Base-by-base conservation (phyloP, 345 rosid species). In the Erodium maritimum region DNA sequence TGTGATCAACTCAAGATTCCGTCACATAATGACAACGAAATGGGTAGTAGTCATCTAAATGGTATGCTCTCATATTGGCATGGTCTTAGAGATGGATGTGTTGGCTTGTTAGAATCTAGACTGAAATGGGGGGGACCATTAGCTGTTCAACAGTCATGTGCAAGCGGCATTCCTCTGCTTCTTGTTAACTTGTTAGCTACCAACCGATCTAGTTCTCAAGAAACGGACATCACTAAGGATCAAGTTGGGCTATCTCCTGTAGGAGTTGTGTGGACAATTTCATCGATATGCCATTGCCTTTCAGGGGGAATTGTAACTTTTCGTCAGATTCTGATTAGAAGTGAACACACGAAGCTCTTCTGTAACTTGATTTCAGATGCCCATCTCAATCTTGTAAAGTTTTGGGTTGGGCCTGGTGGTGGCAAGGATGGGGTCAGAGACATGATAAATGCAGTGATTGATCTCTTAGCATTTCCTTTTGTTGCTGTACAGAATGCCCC, bases 321-420 rank as follows among this genome's bases (percentile, higher is more conserved):
- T 67, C 91, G 86, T 64, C 96, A 89, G 76, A 81, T 90, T 56
- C 76, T 86, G 63, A 65, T 85, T 63, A 80, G 75, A 66, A 72
- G 54, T 65, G 96, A 89, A 62, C 76, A 75, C 56, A 60, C 86
- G 65, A 93, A 82, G 72, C 73, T 76, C 57, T 62, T 89, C 33
- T 73, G 66, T 12, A 73, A 61, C 68, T 80, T 93, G 71, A 69
- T 86, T 66, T 79, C 86, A 64, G 94, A 82, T 64, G 75, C 66
- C 50, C 94, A 93, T 71, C 86, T 93, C 64, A 87, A 85, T 80
- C 91, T 82, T 69, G 83, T 93, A 45, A 85, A 77, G 68, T 66
- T 62, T 68, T 93, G 99, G 96, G 77, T 75, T 73, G 96, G 96
- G 51, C 94, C 90, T 0, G 93, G 91, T 48, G 96, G 96, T 71